Conservation (phyloP, 2,329 filamentous ascomycete genomes). For the Aspergillus fructus region DNA sequence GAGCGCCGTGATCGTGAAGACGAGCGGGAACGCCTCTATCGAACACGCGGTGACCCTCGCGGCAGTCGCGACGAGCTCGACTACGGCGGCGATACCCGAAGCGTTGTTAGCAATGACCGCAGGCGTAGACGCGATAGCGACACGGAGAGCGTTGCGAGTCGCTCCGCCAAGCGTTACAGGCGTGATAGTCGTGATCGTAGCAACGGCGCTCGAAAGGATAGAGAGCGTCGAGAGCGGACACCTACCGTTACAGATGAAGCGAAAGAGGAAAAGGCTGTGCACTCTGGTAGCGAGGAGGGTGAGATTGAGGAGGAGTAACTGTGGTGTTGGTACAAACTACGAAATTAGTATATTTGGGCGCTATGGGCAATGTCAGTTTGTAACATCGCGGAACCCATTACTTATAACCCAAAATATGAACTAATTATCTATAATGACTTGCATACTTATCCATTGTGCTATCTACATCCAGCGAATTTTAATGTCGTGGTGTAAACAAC, state of each 20-base stretch:
- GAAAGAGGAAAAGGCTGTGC: conserved; percentile 55
- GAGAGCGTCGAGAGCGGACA: conserved; percentile 48
- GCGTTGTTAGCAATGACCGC: conserved; percentile 63
- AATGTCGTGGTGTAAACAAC: no score
- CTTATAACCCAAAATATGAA: neutral
- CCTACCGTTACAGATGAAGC: conserved; percentile 28
- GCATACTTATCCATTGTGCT: neutral
- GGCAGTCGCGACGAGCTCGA: conserved; percentile 84
- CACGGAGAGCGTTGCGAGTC: conserved; percentile 59
- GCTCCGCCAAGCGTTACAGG: conserved; percentile 60
- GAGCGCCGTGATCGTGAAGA: conserved; percentile 86
- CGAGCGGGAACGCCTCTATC: conserved; percentile 84
- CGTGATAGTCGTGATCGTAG: conserved; percentile 43
- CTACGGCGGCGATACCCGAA: conserved; percentile 71
- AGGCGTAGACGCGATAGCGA: conserved; percentile 79
- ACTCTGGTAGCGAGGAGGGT: conserved; percentile 92
- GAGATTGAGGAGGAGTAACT: conserved; percentile 80
- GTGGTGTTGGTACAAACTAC: neutral
- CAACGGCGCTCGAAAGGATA: conserved; percentile 52
- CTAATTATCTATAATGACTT: neutral
- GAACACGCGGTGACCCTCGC: conserved; percentile 74
- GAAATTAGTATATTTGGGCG: neutral
- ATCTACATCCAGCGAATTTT: neutral
- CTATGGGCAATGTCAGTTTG: neutral
- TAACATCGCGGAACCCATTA: neutral